These are phyloP conservation scores for Zymoseptoria pseudotritici DNA, from an alignment of 2,329 filamentous ascomycete species.

Conservation along the genomic window DNA sequence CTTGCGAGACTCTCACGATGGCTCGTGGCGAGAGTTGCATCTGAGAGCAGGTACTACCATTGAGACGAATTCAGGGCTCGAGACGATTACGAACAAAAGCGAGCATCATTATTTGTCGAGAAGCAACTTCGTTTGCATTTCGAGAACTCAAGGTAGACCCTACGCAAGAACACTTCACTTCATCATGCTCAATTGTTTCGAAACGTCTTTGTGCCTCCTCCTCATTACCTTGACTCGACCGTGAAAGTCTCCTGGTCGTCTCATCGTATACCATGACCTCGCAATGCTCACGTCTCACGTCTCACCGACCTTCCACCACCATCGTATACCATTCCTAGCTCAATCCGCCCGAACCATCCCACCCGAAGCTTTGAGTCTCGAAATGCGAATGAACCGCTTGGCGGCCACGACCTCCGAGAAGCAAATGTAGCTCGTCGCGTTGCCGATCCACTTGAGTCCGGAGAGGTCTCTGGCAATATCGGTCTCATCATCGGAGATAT, in stretches of 20 bases:
- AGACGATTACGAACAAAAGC: background rate
- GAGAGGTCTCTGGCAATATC: conserved; percentile 15
- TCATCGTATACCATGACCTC: background rate
- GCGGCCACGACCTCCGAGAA: conserved; percentile 13
- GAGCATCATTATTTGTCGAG: background rate
- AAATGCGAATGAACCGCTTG: conserved; percentile 12
- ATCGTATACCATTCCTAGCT: background rate
- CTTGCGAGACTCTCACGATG: background rate
- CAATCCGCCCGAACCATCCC: background rate
- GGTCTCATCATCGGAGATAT: conserved; percentile 3
- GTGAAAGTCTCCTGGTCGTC: background rate
- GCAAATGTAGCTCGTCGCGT: conserved; percentile 23
- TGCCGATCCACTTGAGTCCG: conserved; percentile 15
- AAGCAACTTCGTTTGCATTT: background rate
- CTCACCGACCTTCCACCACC: background rate
- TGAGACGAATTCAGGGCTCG: background rate
- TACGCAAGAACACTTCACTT: background rate
- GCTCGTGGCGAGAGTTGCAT: background rate
- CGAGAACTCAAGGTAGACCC: background rate
- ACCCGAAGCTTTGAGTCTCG: conserved; percentile 7
- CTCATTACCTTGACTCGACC: background rate
- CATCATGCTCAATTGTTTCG: background rate
- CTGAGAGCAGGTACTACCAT: background rate
- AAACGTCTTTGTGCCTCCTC: background rate
- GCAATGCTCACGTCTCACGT: background rate